Percentiles rank a stretch among this genome's conserved stretches.
phyloP scores from a whole-genome alignment of 2,329 filamentous ascomycete species.

The Drechslera avenae region DNA sequence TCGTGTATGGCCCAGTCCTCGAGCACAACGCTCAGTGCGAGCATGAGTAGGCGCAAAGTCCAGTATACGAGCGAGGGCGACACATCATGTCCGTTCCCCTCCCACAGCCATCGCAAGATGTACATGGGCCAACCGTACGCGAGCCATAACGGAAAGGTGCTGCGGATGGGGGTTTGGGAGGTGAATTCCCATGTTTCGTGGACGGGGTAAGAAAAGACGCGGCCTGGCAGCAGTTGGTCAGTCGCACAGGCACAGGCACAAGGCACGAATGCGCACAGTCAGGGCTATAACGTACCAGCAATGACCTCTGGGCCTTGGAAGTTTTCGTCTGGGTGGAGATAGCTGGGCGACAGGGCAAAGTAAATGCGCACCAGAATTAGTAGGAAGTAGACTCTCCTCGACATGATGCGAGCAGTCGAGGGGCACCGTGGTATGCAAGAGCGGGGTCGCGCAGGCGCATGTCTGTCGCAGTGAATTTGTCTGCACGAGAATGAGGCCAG shows the following conservation, averaged over 20 bases:
- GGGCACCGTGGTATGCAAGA: conserved; percentile 18
- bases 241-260: conserved; percentile 1
- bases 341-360: conserved; percentile 92
- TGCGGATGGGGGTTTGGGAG: conserved; percentile 83
- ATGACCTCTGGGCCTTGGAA: conserved; percentile 98
- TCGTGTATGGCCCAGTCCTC: conserved; percentile 98
- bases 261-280: background rate
- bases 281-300: conserved; percentile 65
- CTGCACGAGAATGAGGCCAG: conserved; percentile 25
- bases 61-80: conserved; percentile 89
- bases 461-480: conserved; percentile 28
- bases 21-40: conserved; percentile 90
- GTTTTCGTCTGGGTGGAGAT: conserved; percentile 97
- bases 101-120: conserved; percentile 88
- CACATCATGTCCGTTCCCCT: conserved; percentile 80
- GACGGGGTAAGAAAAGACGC: conserved; percentile 90
- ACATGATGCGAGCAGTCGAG: conserved; percentile 65
- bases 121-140: conserved; percentile 94
- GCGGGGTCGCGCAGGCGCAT: conserved; percentile 38
- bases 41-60: conserved; percentile 87
- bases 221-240: conserved; percentile 61
- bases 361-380: conserved; percentile 87
- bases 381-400: conserved; percentile 85
- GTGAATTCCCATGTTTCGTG: conserved; percentile 97
- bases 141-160: conserved; percentile 95